Evolutionary conservation across 805 yeast species (phyloP).

Genomic region (Ogataea corticis): DNA sequence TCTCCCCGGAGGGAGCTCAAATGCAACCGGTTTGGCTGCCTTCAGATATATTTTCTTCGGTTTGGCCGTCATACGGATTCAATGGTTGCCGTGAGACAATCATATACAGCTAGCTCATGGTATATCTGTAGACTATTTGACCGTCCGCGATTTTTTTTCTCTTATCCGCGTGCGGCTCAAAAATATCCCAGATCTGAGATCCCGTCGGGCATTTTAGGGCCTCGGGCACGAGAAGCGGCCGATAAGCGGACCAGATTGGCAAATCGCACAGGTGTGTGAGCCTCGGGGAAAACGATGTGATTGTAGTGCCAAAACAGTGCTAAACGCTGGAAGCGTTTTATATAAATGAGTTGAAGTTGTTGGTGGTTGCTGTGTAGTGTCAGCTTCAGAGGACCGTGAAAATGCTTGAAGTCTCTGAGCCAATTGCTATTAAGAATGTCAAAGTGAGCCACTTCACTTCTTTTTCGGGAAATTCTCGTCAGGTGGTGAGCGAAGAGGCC

Average conservation of each 20-base stretch:
- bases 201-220: slow-evolving; percentile 5
- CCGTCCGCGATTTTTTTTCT: background rate
- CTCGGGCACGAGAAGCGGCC: background rate
- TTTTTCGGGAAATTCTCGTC: slow-evolving; percentile 14
- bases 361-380: background rate
- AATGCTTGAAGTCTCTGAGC: slow-evolving; percentile 1
- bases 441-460: slow-evolving; percentile 18
- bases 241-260: background rate
- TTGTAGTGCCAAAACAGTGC: too few relatives aligned
- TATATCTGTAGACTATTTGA: too few relatives aligned
- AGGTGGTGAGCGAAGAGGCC: slow-evolving; percentile 17
- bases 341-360: too few relatives aligned
- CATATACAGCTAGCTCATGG: too few relatives aligned
- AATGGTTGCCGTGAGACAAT: too few relatives aligned
- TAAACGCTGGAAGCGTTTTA: too few relatives aligned
- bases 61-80: too few relatives aligned
- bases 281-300: background rate
- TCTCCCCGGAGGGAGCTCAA: slow-evolving; percentile 14
- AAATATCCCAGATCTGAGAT: background rate
- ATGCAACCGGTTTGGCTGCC: slow-evolving; percentile 12
- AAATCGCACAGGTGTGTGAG: background rate
- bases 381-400: background rate
- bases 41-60: background rate
- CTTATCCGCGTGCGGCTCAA: slow-evolving; percentile 8
- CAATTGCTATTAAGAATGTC: background rate